These are phyloP conservation scores for Lyophyllum shimeji DNA, from an alignment of 768 basidiomycete species.

Conservation along the genomic window DNA sequence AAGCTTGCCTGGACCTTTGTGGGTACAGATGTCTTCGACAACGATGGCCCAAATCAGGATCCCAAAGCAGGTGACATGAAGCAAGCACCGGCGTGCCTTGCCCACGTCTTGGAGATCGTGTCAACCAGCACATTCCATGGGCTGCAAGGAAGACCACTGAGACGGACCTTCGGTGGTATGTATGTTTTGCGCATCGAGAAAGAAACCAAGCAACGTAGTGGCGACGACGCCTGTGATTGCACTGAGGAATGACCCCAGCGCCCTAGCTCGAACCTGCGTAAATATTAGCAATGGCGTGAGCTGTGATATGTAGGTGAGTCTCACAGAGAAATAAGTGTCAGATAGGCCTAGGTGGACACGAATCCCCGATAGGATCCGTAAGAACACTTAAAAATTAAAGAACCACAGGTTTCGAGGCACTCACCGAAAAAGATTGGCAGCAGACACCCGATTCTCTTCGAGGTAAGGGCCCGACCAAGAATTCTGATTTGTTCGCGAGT, in stretches of 20 bases:
- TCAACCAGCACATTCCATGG: not conserved
- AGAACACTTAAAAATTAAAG: too few species aligned
- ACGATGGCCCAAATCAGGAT: slow-evolving; percentile 14
- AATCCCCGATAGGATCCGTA: slow-evolving; percentile 22
- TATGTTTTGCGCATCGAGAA: not conserved
- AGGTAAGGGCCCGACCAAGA: slow-evolving; percentile 6
- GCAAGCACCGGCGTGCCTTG: slow-evolving; percentile 4
- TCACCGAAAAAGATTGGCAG: slow-evolving; percentile 17
- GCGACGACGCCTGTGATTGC: slow-evolving; percentile 16
- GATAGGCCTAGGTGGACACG: slow-evolving; percentile 18
- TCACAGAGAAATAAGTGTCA: slow-evolving; percentile 19
- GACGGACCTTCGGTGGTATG: not conserved
- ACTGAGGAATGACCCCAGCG: slow-evolving; percentile 18
- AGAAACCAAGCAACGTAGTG: slow-evolving; percentile 7
- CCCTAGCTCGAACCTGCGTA: slow-evolving; percentile 16
- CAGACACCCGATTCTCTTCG: slow-evolving; percentile 9
- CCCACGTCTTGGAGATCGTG: slow-evolving; percentile 3
- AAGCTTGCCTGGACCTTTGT: slow-evolving; percentile 13
- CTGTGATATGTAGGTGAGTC: not conserved
- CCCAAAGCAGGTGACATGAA: slow-evolving; percentile 11
- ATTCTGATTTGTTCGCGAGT: slow-evolving; percentile 14
- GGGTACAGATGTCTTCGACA: slow-evolving; percentile 6
- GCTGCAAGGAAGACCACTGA: not conserved
- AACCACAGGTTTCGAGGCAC: not conserved
- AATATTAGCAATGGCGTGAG: not conserved